Evolutionary conservation across 108 stramenopile species (phyloP).

Genomic region (Skeletonema menzelii): DNA sequence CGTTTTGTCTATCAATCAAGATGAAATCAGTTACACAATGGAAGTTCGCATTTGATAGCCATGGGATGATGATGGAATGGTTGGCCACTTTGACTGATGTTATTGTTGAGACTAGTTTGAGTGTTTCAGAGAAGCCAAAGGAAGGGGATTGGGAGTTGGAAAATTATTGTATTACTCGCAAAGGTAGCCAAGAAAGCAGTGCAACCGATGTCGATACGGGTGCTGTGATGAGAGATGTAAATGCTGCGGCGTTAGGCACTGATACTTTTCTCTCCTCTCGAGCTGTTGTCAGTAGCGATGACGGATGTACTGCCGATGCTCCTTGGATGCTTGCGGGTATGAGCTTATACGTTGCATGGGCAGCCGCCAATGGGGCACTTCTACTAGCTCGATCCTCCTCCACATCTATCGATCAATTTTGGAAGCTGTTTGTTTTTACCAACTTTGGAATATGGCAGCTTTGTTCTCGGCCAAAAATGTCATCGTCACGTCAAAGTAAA

Average conservation of each 20-base stretch:
- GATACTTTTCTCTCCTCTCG: not conserved
- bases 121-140: slow-evolving; percentile 12
- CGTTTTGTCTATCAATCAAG: slow-evolving; percentile 37
- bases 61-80: slow-evolving; percentile 73
- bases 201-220: not conserved
- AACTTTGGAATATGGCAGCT: slow-evolving; percentile 55
- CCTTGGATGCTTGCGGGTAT: slow-evolving; percentile 37
- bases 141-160: slow-evolving; percentile 20
- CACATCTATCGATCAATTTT: slow-evolving; percentile 52
- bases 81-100: slow-evolving; percentile 73
- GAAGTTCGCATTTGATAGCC: slow-evolving; percentile 81
- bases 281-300: not conserved
- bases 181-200: not conserved
- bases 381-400: slow-evolving; percentile 46
- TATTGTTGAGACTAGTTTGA: slow-evolving; percentile 64
- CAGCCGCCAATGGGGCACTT: slow-evolving; percentile 49
- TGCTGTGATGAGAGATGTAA: not conserved
- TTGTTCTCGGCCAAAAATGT: not conserved
- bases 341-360: slow-evolving; percentile 28
- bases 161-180: slow-evolving; percentile 22
- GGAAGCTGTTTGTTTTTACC: slow-evolving; percentile 59
- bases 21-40: slow-evolving; percentile 70
- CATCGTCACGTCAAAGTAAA: not conserved
- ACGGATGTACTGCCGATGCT: slow-evolving; percentile 1
- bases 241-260: not conserved